Percentiles rank a stretch among this genome's conserved stretches.
Evolutionary conservation across 1,284 basidiomycete species (phyloP).

Genomic region (Microbotryomycetes sp.): DNA sequence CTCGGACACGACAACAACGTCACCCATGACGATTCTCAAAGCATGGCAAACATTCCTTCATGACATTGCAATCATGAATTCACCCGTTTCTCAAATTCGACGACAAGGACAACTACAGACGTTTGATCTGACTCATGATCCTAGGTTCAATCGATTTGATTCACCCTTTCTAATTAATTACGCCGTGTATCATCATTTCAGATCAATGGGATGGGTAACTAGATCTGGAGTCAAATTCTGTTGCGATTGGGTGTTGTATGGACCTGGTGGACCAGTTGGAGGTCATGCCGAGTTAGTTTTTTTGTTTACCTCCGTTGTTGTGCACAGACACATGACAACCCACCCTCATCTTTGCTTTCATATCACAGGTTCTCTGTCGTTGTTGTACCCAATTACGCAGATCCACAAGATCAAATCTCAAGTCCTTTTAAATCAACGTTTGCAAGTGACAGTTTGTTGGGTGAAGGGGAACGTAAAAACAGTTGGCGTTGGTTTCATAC

Average conservation of each 20-base stretch:
- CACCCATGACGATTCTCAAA: conserved; percentile 21
- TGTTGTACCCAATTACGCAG: conserved; percentile 81
- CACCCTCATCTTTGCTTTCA: conserved; percentile 8
- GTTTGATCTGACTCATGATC: conserved; percentile 6
- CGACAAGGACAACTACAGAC: conserved; percentile 42
- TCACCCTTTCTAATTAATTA: conserved; percentile 82
- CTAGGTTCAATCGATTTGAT: conserved; percentile 21
- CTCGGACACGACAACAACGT: too few species aligned
- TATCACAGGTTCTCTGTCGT: conserved; percentile 73
- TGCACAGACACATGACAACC: neutral
- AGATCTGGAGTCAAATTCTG: conserved; percentile 97
- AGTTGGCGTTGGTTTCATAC: conserved; percentile 96
- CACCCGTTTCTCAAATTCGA: conserved; percentile 52
- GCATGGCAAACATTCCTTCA: conserved; percentile 16
- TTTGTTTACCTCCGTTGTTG: neutral
- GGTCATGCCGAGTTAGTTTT: conserved; percentile 80
- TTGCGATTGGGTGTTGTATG: conserved; percentile 85
- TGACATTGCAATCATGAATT: conserved; percentile 3
- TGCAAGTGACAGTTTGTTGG: conserved; percentile 9
- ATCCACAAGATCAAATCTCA: conserved; percentile 59
- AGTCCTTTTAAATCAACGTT: conserved; percentile 56
- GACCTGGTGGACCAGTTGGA: conserved; percentile 77
- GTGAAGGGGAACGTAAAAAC: conserved; percentile 44
- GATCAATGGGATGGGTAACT: conserved; percentile 96
- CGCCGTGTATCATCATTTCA: conserved; percentile 87